Conservation (phyloP, 495 filamentous ascomycete species). For the Chaetomidium leptoderma region DNA sequence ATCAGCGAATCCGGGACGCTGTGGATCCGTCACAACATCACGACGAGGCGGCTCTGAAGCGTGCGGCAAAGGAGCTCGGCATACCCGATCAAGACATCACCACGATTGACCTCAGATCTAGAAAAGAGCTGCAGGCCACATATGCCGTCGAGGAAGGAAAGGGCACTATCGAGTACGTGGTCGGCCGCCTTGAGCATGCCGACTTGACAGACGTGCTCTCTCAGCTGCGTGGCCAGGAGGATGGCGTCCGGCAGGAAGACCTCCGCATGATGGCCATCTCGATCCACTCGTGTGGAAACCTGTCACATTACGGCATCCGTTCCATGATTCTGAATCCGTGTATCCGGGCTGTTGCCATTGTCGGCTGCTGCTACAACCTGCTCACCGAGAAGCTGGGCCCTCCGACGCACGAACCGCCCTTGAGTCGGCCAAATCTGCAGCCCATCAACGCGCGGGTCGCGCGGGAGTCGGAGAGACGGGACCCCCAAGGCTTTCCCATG, state of each 20-base stretch:
- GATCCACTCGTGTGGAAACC: conserved; percentile 93
- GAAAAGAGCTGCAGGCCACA: conserved; percentile 41
- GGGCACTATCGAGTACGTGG: conserved; percentile 64
- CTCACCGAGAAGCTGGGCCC: conserved; percentile 84
- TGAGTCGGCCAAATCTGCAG: conserved; percentile 59
- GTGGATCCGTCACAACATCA: conserved; percentile 36
- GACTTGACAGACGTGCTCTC: conserved; percentile 55
- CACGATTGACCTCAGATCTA: conserved; percentile 44
- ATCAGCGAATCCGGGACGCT: conserved; percentile 46
- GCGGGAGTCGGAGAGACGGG: conserved; percentile 56
- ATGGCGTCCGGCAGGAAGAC: conserved; percentile 31
- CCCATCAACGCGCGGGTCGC: conserved; percentile 47
- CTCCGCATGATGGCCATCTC: conserved; percentile 78
- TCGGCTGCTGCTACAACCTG: conserved; percentile 97
- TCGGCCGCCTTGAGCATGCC: conserved; percentile 54
- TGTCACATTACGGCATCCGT: conserved; percentile 89
- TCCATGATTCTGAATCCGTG: conserved; percentile 77
- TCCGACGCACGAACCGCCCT: conserved; percentile 74
- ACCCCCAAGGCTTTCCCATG: conserved; percentile 93
- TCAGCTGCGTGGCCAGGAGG: conserved; percentile 34
- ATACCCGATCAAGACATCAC: conserved; percentile 34
- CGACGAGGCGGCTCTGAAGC: conserved; percentile 39
- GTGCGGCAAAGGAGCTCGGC: conserved; percentile 34
- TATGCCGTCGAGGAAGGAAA: conserved; percentile 53
- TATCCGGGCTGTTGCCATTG: conserved; percentile 83